Percentiles rank a stretch among this genome's conserved stretches.
Conservation (phyloP, 2,329 filamentous ascomycete species). For the Trichoderma guizhouense region DNA sequence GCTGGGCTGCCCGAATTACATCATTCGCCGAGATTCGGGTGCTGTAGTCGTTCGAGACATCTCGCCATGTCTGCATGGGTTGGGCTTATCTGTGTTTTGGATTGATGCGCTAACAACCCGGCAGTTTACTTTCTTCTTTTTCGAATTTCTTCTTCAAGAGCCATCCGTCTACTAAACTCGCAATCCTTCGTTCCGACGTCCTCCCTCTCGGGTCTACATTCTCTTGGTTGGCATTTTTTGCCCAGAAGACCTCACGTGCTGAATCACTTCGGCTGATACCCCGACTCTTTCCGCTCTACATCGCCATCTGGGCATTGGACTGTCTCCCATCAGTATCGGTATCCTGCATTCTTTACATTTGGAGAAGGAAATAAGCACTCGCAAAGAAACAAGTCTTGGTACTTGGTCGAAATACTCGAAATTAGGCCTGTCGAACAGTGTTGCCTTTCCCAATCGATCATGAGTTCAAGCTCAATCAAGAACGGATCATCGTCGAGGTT, state of each 20-base stretch:
- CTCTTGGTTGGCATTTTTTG: neutral
- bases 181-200: neutral
- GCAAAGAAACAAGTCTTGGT: neutral
- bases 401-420: neutral
- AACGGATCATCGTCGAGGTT: slow-evolving; percentile 49
- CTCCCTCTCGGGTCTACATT: neutral
- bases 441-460: slow-evolving; percentile 29
- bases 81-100: neutral
- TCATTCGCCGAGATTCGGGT: neutral
- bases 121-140: slow-evolving; percentile 3
- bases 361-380: neutral
- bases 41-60: slow-evolving; percentile 1
- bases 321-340: neutral
- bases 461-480: slow-evolving; percentile 53
- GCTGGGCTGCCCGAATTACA: neutral
- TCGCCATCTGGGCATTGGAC: slow-evolving; percentile 17
- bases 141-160: neutral
- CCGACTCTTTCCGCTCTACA: neutral
- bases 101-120: slow-evolving; percentile 1
- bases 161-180: neutral
- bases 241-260: slow-evolving; percentile 10
- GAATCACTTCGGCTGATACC: neutral
- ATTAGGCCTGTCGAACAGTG: neutral
- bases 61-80: neutral
- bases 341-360: neutral